phyloP scores from a whole-genome alignment of 139 green algal genomes.

The Tetradesmus lagerheimii region DNA sequence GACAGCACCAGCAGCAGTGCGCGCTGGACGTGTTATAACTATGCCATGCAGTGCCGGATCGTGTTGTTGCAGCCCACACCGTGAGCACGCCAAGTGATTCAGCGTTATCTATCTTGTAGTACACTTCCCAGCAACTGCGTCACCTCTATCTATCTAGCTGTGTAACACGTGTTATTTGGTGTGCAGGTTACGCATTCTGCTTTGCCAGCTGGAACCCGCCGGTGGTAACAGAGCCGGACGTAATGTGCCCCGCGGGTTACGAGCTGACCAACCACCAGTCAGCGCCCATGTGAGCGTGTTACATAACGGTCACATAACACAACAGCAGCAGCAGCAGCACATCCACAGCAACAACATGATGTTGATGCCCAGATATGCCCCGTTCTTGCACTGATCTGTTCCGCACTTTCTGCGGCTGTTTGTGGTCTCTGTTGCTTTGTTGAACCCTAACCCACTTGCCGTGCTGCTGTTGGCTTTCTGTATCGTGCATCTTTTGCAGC shows the following conservation, averaged over 20 bases:
- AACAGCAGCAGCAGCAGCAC: neutral
- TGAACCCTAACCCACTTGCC: neutral
- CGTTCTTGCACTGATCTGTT: too few relatives aligned
- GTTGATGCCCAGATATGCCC: too few relatives aligned
- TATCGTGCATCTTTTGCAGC: slow-evolving; percentile 5
- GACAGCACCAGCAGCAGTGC: neutral
- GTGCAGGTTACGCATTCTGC: slow-evolving; percentile 14
- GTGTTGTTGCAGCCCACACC: too few relatives aligned
- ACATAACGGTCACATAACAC: neutral
- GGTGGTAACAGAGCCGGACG: slow-evolving; percentile 25
- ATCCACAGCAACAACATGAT: too few relatives aligned
- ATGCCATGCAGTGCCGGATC: neutral
- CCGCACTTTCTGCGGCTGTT: too few relatives aligned
- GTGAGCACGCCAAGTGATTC: too few relatives aligned
- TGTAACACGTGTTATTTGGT: too few relatives aligned
- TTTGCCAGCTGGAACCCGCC: slow-evolving; percentile 34
- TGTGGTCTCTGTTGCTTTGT: too few relatives aligned
- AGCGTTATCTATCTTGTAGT: too few relatives aligned
- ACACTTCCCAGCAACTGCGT: too few relatives aligned
- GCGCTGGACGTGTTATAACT: neutral
- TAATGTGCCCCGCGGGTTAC: slow-evolving; percentile 26
- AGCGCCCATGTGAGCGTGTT: slow-evolving; percentile 7
- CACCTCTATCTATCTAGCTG: too few relatives aligned
- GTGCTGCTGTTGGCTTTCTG: neutral
- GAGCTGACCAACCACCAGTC: slow-evolving; percentile 13